Percentiles rank a stretch among this genome's conserved stretches.
Conservation (phyloP, 2,329 filamentous ascomycete species). For the Trichoderma gracile region DNA sequence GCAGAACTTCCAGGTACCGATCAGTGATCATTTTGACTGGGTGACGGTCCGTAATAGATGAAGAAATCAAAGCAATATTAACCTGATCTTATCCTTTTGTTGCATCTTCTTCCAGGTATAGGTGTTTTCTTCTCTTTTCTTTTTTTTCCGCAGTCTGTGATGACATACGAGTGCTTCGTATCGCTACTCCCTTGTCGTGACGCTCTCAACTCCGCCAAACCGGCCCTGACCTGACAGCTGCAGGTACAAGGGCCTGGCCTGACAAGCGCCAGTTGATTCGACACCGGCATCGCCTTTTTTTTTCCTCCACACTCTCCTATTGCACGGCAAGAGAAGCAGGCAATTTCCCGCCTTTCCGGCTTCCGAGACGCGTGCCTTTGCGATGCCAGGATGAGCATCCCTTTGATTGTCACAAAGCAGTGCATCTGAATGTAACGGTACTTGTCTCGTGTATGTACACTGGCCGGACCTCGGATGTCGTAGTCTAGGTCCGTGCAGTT, state of each 20-base stretch:
- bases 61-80: no score
- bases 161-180: no score
- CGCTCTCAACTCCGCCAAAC: not conserved
- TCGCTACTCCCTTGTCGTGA: no score
- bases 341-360: conserved; percentile 18
- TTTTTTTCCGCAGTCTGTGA: no score
- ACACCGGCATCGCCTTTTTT: not conserved
- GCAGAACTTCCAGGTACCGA: no score
- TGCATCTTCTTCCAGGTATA: no score
- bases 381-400: not conserved
- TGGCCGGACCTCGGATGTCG: not conserved
- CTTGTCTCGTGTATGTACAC: not conserved
- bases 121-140: no score
- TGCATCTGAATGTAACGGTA: not conserved
- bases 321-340: not conserved
- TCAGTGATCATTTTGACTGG: no score
- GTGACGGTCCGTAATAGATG: no score
- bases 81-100: no score
- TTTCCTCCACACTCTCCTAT: conserved; percentile 24
- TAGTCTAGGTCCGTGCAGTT: conserved; percentile 1
- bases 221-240: conserved; percentile 5
- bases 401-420: not conserved
- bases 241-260: not conserved
- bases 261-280: not conserved
- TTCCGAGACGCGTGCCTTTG: not conserved